Evolutionary conservation across 495 filamentous ascomycete species (phyloP).

Genomic region (Haplographium delicatum): DNA sequence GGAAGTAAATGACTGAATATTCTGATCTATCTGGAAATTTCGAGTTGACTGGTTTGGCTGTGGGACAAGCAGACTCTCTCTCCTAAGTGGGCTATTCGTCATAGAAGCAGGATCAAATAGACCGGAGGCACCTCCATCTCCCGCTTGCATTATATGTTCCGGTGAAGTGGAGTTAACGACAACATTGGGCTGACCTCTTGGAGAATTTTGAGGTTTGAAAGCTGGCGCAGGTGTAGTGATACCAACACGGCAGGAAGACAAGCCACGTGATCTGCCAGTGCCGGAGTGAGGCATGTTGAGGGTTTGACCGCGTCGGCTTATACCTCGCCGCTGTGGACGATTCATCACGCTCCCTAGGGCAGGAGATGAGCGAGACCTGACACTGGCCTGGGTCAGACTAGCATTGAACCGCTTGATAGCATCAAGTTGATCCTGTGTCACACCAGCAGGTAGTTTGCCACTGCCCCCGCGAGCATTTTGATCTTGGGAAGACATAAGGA

Average conservation of each 20-base stretch:
- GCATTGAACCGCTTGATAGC: constrained; percentile 2
- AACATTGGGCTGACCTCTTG: too few relatives aligned
- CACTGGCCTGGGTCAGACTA: neutral
- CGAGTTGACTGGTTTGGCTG: too few relatives aligned
- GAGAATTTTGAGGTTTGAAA: too few relatives aligned
- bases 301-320: too few relatives aligned
- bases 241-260: neutral
- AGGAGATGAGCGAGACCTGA: neutral
- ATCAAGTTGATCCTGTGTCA: neutral
- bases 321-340: neutral
- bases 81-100: too few relatives aligned
- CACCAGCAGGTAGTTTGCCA: neutral
- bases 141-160: too few relatives aligned
- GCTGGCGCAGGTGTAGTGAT: neutral
- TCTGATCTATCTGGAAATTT: neutral
- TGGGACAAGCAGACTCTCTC: too few relatives aligned
- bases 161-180: too few relatives aligned
- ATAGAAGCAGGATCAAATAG: too few relatives aligned
- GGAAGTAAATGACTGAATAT: neutral
- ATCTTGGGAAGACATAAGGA: too few relatives aligned
- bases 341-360: neutral
- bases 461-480: too few relatives aligned
- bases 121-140: too few relatives aligned
- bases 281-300: neutral
- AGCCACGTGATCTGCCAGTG: neutral